Evolutionary conservation across 495 filamentous ascomycete species (phyloP).

Genomic region (Massariosphaeria phaeospora): DNA sequence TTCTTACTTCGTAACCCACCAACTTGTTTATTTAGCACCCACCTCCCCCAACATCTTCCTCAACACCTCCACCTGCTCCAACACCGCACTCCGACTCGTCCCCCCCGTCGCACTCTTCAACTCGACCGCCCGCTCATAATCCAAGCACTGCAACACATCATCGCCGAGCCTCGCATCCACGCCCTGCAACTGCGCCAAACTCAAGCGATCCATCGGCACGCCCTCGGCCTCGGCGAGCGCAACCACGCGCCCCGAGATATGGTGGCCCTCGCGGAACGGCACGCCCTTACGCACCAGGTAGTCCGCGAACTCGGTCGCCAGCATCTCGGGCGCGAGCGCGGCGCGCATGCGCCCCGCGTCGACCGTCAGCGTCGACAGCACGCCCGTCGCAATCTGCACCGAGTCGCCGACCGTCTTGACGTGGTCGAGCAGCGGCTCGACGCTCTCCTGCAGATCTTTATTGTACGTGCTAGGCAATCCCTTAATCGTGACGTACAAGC

Average conservation of each 20-base stretch:
- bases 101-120: conserved; percentile 75
- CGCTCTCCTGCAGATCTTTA: conserved; percentile 88
- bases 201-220: conserved; percentile 72
- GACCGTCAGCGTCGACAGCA: conserved; percentile 60
- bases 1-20: too few species aligned
- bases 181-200: conserved; percentile 62
- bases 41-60: conserved; percentile 46
- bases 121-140: conserved; percentile 87
- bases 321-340: conserved; percentile 62
- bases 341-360: conserved; percentile 71
- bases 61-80: conserved; percentile 72
- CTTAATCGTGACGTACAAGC: conserved; percentile 83
- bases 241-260: conserved; percentile 80
- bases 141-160: conserved; percentile 68
- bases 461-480: conserved; percentile 88
- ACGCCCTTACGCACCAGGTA: conserved; percentile 89
- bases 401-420: conserved; percentile 83
- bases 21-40: too few species aligned
- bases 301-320: conserved; percentile 70
- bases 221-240: conserved; percentile 65
- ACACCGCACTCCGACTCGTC: conserved; percentile 67
- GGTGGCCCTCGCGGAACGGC: conserved; percentile 77
- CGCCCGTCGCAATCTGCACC: conserved; percentile 79
- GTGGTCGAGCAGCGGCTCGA: conserved; percentile 82
- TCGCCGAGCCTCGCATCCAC: conserved; percentile 70